A percentile compares a stretch with the other conserved stretches of the same genome.
phyloP scores from a whole-genome alignment of 208 protist species.

The Leishmania aethiopica region DNA sequence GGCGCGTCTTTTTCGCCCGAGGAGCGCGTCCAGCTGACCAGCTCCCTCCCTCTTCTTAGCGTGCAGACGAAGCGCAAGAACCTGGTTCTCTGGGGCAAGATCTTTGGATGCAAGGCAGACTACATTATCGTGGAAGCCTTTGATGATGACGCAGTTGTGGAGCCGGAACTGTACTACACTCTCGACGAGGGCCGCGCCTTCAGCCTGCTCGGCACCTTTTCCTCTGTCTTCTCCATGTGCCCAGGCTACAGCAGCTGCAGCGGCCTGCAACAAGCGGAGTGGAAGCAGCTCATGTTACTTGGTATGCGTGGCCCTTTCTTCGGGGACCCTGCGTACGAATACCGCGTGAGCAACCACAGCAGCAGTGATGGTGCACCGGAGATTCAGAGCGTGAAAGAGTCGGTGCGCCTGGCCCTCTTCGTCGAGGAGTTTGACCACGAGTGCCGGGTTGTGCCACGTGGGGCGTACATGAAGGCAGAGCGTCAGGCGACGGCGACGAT shows the following conservation, averaged over 20 bases:
- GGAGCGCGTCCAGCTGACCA: constrained; percentile 73
- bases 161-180: constrained; percentile 83
- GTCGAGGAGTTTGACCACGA: constrained; percentile 83
- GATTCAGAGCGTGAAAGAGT: constrained; percentile 61
- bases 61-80: constrained; percentile 63
- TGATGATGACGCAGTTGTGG: constrained; percentile 73
- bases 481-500: constrained; percentile 32
- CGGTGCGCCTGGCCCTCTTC: constrained; percentile 78
- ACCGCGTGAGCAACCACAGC: constrained; percentile 53
- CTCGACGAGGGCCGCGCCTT: constrained; percentile 81
- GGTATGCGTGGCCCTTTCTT: constrained; percentile 79
- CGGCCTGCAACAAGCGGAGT: constrained; percentile 45
- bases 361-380: not conserved
- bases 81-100: constrained; percentile 83
- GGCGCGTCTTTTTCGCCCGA: constrained; percentile 45
- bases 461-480: constrained; percentile 67
- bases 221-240: constrained; percentile 52
- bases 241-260: constrained; percentile 29
- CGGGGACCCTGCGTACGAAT: constrained; percentile 89
- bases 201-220: constrained; percentile 74
- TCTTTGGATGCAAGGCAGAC: constrained; percentile 83
- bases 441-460: constrained; percentile 83
- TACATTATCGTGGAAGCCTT: constrained; percentile 85
- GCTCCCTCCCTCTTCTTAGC: constrained; percentile 71
- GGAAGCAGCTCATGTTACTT: constrained; percentile 68